Conservation (phyloP, 2,329 filamentous ascomycete species). For the Colletotrichum higginsianum region DNA sequence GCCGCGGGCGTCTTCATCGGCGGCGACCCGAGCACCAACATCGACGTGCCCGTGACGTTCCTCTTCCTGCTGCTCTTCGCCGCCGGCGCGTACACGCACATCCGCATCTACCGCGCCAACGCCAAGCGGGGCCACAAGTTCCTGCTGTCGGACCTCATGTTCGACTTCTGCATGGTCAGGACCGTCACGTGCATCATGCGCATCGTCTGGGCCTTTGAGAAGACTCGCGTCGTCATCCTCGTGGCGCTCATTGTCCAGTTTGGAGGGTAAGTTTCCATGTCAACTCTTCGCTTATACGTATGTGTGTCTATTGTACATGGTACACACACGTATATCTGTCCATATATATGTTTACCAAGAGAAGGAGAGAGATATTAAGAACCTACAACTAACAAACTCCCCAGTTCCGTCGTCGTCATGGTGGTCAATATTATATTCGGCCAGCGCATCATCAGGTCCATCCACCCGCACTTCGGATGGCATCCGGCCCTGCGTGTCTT, state of each 20-base stretch:
- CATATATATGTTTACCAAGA: too few species aligned
- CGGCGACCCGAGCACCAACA: slow-evolving; percentile 31
- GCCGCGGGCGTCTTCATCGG: slow-evolving; percentile 34
- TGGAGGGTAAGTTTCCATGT: slow-evolving; percentile 49
- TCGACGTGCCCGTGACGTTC: slow-evolving; percentile 46
- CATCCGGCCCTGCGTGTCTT: slow-evolving; percentile 46
- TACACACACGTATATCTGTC: too few species aligned
- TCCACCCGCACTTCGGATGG: slow-evolving; percentile 56
- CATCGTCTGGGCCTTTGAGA: slow-evolving; percentile 52
- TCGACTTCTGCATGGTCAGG: slow-evolving; percentile 56
- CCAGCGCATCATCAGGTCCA: slow-evolving; percentile 56
- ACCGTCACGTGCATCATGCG: slow-evolving; percentile 53
- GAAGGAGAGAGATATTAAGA: background rate
- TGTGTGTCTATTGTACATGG: too few species aligned
- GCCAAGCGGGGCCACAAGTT: slow-evolving; percentile 55
- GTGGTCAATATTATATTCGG: slow-evolving; percentile 56
- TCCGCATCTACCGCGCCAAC: slow-evolving; percentile 49
- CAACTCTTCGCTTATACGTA: too few species aligned
- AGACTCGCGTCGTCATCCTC: slow-evolving; percentile 49
- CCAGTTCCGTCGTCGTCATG: slow-evolving; percentile 54
- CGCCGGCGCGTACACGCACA: slow-evolving; percentile 47
- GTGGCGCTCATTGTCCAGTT: slow-evolving; percentile 55
- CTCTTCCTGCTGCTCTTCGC: slow-evolving; percentile 48
- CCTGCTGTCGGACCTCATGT: slow-evolving; percentile 54
- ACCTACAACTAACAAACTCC: slow-evolving; percentile 51